Percentiles rank a stretch among this genome's conserved stretches.
Conservation (phyloP, 1,284 basidiomycete species). For the Quambalaria eucalypti region DNA sequence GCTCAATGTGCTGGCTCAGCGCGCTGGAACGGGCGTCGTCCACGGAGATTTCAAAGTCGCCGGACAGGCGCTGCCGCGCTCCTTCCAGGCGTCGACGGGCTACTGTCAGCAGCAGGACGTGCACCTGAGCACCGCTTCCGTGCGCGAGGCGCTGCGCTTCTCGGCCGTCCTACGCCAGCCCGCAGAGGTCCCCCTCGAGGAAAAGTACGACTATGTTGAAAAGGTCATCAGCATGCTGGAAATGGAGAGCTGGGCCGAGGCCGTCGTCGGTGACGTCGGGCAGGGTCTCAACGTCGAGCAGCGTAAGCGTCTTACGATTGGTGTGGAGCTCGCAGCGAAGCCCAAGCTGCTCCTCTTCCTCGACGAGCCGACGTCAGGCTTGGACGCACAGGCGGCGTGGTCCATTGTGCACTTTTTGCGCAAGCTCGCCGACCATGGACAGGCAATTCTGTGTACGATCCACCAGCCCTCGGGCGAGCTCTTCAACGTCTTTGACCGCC, state of each 20-base stretch:
- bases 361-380: constrained; percentile 87
- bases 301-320: constrained; percentile 36
- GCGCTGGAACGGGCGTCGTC: constrained; percentile 7
- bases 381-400: constrained; percentile 84
- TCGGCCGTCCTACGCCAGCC: constrained; percentile 34
- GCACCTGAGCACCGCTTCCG: constrained; percentile 28
- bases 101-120: constrained; percentile 20
- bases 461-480: constrained; percentile 98
- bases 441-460: constrained; percentile 94
- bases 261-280: constrained; percentile 29
- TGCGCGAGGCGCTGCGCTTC: constrained; percentile 34
- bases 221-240: constrained; percentile 30
- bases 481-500: constrained; percentile 84
- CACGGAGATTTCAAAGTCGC: constrained; percentile 12
- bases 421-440: constrained; percentile 76
- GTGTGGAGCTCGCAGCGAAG: constrained; percentile 36
- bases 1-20: constrained; percentile 13
- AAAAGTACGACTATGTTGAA: constrained; percentile 27
- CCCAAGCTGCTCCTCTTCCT: constrained; percentile 66
- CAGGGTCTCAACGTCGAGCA: constrained; percentile 29
- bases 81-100: constrained; percentile 13
- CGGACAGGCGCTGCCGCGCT: constrained; percentile 9
- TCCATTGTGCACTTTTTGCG: constrained; percentile 85
- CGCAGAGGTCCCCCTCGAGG: constrained; percentile 15
- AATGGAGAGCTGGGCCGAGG: constrained; percentile 22